Percentiles rank a stretch among this genome's conserved stretches.
phyloP scores from a whole-genome alignment of 768 basidiomycete species.

The Amanita subjunquillea region DNA sequence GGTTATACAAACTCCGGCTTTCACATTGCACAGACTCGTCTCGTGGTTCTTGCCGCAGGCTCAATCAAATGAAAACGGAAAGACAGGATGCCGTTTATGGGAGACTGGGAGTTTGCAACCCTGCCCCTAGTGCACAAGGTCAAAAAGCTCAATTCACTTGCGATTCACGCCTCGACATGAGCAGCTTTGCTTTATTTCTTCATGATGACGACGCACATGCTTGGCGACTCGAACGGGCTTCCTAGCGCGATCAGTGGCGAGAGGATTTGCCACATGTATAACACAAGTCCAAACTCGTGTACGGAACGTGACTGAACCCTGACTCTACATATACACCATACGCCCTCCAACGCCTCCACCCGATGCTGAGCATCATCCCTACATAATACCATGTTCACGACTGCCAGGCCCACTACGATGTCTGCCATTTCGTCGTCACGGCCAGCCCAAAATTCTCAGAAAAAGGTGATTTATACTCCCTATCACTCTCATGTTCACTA shows the following conservation, averaged over 20 bases:
- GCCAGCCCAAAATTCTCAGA: constrained; percentile 10
- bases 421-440: constrained; percentile 11
- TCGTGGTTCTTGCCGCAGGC: neutral
- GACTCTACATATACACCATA: constrained; percentile 14
- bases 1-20: neutral
- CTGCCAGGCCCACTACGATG: constrained; percentile 8
- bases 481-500: neutral
- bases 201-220: neutral
- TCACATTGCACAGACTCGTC: neutral
- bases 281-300: constrained; percentile 27
- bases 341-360: neutral
- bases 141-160: neutral
- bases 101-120: neutral
- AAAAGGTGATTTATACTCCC: constrained; percentile 12
- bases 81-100: neutral
- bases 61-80: neutral
- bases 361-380: constrained; percentile 11
- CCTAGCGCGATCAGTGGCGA: constrained; percentile 2
- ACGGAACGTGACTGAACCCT: constrained; percentile 12
- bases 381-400: constrained; percentile 16
- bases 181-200: neutral
- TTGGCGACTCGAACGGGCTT: neutral
- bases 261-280: constrained; percentile 25
- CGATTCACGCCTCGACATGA: neutral
- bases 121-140: too few relatives aligned